Evolutionary conservation across 352 stramenopile genomes (phyloP), one percentile per base, ranked within the genome.

Genomic region (Globisporangium middletonii): DNA sequence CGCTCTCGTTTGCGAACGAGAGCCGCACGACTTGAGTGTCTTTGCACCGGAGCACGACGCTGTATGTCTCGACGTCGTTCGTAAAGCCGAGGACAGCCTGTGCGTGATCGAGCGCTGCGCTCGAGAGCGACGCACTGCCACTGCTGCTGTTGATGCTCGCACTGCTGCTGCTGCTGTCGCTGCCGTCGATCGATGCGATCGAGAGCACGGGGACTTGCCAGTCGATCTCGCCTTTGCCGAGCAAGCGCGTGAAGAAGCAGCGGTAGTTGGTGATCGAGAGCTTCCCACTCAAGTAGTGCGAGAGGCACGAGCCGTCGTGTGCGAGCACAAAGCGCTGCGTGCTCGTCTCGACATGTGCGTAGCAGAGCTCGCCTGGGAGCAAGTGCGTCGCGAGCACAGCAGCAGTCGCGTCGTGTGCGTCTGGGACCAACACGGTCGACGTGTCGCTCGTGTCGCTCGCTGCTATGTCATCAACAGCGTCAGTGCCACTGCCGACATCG

Each of bases 191-290:
- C 2, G 79, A 82, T 19, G 67, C 54, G 53, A 94, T 91, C 15
- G 82, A 89, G 2, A 94, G 68, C 37, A 94, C 77, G 0, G 84
- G 81, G 5, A 91, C 67, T 26, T 94, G 81, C 84, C 81, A 92
- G 35, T 85, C 78, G 23, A 92, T 75, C 37, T 83, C 72, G 16
- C 67, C 66, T 26, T 55, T 60, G 33, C 64, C 75, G 16, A 89
- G 60, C 8, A 87, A 26, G 11, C 71, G 71, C 18, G 70, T 85
- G 64, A 92, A 94, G 33, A 89, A 71, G 44, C 84, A 94, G 9
- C 84, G 82, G 49, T 92, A 94, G 61, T 88, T 94, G 13, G 80
- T 92, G 43, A 94, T 79, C 49, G 82, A 92, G 50, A 94, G 69
- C 50, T 86, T 88, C 2, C 84, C 84, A 33, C 70, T 80, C 44